phyloP scores from a whole-genome alignment of 1,284 basidiomycete species.

The Golubevia sp. region DNA sequence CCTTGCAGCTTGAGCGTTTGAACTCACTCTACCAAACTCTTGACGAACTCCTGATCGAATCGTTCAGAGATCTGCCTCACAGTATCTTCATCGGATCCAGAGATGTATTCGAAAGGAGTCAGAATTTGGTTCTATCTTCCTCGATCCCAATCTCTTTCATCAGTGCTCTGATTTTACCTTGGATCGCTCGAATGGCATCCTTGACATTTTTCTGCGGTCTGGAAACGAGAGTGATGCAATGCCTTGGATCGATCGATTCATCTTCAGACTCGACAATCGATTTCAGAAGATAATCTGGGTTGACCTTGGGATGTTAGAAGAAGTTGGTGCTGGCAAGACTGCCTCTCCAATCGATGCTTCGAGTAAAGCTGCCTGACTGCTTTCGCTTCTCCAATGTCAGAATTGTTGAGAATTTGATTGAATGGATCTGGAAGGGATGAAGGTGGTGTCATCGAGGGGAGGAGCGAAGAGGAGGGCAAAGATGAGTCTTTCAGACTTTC shows the following conservation, averaged over 20 bases:
- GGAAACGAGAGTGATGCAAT: not conserved
- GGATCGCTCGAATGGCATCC: not conserved
- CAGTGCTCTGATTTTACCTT: not conserved
- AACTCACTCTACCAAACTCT: too few relatives aligned
- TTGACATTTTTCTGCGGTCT: not conserved
- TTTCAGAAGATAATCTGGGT: not conserved
- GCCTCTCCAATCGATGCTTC: not conserved
- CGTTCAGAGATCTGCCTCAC: too few relatives aligned
- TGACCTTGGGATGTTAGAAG: not conserved
- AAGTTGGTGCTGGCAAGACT: not conserved
- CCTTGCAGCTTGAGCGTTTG: too few relatives aligned
- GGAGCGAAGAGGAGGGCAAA: not conserved
- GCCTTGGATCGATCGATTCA: not conserved
- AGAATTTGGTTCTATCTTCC: not conserved
- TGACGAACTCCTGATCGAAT: too few relatives aligned
- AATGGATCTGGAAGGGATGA: not conserved
- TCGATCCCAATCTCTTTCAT: not conserved
- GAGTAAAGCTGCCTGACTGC: not conserved
- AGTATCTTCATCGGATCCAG: too few relatives aligned
- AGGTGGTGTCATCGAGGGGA: too few relatives aligned
- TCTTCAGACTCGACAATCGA: not conserved
- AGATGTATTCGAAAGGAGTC: too few relatives aligned
- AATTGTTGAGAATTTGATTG: not conserved
- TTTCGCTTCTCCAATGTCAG: not conserved
- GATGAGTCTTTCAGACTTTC: not conserved